A percentile compares a stretch with the other conserved stretches of the same genome.
Conservation (phyloP, 768 basidiomycete genomes). For the Arthromyces matolae region DNA sequence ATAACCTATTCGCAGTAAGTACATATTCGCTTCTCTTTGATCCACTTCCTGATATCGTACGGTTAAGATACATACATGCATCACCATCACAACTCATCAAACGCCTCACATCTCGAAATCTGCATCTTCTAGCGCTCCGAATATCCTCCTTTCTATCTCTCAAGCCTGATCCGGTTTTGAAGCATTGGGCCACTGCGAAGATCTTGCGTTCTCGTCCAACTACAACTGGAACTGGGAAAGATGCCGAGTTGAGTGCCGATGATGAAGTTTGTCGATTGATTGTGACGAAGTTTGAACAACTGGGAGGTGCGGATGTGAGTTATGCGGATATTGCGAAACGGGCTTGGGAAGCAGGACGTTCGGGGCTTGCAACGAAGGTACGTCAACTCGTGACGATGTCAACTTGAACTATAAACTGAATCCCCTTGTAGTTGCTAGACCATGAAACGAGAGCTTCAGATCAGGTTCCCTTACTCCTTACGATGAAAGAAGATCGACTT, state of each 20-base stretch:
- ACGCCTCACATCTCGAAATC: slow-evolving; percentile 79
- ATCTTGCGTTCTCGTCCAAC: slow-evolving; percentile 71
- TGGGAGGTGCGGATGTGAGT: slow-evolving; percentile 77
- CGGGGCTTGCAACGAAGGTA: slow-evolving; percentile 17
- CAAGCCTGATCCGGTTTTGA: slow-evolving; percentile 82
- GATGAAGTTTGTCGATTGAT: slow-evolving; percentile 78
- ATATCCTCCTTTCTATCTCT: slow-evolving; percentile 82
- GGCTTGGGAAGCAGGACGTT: slow-evolving; percentile 57
- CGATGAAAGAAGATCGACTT: slow-evolving; percentile 91
- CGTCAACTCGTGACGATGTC: no score
- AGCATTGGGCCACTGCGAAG: slow-evolving; percentile 95
- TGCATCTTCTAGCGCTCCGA: slow-evolving; percentile 89
- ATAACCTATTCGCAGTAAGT: slow-evolving; percentile 87
- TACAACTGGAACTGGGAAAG: slow-evolving; percentile 46
- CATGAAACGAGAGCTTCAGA: slow-evolving; percentile 85
- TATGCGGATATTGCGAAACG: slow-evolving; percentile 93
- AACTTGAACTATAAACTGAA: no score
- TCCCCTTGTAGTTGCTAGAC: slow-evolving; percentile 67
- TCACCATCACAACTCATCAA: slow-evolving; percentile 79
- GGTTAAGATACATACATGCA: slow-evolving; percentile 79
- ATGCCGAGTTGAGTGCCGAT: slow-evolving; percentile 62
- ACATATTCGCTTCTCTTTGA: slow-evolving; percentile 1
- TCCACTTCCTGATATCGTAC: neutral
- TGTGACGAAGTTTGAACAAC: slow-evolving; percentile 83
- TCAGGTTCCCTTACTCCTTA: slow-evolving; percentile 88